Percentiles rank a stretch among this genome's conserved stretches.
These are phyloP conservation scores for Torrubiella hemipterigena DNA, from an alignment of 2,329 filamentous ascomycete genomes.

Conservation along the genomic window DNA sequence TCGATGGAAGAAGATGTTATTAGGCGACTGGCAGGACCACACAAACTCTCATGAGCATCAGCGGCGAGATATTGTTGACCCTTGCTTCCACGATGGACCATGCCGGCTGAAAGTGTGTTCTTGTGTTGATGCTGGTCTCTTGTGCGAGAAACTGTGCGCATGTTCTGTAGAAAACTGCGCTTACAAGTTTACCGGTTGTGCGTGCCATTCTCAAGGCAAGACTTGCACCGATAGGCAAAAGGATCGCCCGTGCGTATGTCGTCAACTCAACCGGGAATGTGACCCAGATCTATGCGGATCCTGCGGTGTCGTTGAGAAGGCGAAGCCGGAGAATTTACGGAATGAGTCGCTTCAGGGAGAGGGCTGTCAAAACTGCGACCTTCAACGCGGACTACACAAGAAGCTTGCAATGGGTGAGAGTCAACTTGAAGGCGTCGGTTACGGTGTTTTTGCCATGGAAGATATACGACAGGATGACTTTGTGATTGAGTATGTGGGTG, in stretches of 20 bases:
- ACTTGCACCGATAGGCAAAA: slow-evolving; percentile 44
- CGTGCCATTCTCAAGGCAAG: slow-evolving; percentile 49
- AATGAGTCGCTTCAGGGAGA: slow-evolving; percentile 41
- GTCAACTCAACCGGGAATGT: slow-evolving; percentile 64
- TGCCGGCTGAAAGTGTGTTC: slow-evolving; percentile 49
- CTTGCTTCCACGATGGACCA: slow-evolving; percentile 58
- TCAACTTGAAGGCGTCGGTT: slow-evolving; percentile 55
- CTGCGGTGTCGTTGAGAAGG: slow-evolving; percentile 57
- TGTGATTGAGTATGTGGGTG: slow-evolving; percentile 70
- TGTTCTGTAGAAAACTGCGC: slow-evolving; percentile 48
- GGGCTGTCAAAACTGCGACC: slow-evolving; percentile 59
- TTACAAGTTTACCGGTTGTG: slow-evolving; percentile 55
- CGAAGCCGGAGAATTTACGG: slow-evolving; percentile 56
- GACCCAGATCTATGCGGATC: slow-evolving; percentile 62
- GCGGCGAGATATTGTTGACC: slow-evolving; percentile 44
- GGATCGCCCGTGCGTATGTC: slow-evolving; percentile 56
- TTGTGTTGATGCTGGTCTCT: slow-evolving; percentile 48
- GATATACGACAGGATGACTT: slow-evolving; percentile 58
- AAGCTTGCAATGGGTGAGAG: slow-evolving; percentile 58
- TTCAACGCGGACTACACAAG: slow-evolving; percentile 58
- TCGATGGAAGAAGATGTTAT: slow-evolving; percentile 39
- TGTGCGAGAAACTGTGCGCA: slow-evolving; percentile 63
- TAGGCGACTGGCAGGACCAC: slow-evolving; percentile 43
- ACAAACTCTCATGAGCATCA: slow-evolving; percentile 44
- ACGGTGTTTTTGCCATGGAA: slow-evolving; percentile 63